A percentile compares a stretch with the other conserved stretches of the same genome.
Conservation (phyloP, 106 monocot species). For the Ottelia alismoides region DNA sequence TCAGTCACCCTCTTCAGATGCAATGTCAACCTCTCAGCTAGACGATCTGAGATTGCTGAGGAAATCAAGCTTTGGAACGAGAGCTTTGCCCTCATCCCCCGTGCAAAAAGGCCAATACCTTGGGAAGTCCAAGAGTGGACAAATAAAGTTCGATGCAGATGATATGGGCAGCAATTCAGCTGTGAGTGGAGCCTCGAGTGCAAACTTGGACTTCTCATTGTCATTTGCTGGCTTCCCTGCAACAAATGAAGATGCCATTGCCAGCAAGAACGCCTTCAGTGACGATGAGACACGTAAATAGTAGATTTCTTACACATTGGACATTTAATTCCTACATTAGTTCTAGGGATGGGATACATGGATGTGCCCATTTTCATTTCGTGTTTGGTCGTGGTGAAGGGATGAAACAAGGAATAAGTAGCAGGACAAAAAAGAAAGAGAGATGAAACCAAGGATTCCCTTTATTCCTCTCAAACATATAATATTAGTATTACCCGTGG, state of each 20-base stretch:
- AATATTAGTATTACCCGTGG: no score
- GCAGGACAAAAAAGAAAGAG: no score
- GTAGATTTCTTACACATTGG: no score
- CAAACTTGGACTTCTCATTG: slow-evolving; percentile 72
- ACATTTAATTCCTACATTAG: no score
- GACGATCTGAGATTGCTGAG: slow-evolving; percentile 12
- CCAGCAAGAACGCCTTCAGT: slow-evolving; percentile 20
- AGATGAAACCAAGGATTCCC: no score
- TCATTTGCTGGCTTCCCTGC: slow-evolving; percentile 67
- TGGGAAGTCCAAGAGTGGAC: slow-evolving; percentile 46
- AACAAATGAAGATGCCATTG: slow-evolving; percentile 33
- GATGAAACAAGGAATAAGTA: no score
- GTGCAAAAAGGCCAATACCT: slow-evolving; percentile 29
- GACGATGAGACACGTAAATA: slow-evolving; percentile 31
- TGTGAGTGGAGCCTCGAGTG: slow-evolving; percentile 68
- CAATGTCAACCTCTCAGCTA: slow-evolving; percentile 5
- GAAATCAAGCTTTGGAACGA: slow-evolving; percentile 46
- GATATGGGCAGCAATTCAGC: slow-evolving; percentile 50
- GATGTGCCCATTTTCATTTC: no score
- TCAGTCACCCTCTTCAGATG: slow-evolving; percentile 43
- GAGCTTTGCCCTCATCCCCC: slow-evolving; percentile 19
- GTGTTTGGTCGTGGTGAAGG: no score
- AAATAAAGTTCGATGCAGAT: slow-evolving; percentile 57
- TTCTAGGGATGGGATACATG: no score
- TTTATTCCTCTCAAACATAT: no score